Evolutionary conservation across 164 flowering plant species (phyloP), one percentile per base, ranked within the genome.

Genomic region (Platanus orientalis): DNA sequence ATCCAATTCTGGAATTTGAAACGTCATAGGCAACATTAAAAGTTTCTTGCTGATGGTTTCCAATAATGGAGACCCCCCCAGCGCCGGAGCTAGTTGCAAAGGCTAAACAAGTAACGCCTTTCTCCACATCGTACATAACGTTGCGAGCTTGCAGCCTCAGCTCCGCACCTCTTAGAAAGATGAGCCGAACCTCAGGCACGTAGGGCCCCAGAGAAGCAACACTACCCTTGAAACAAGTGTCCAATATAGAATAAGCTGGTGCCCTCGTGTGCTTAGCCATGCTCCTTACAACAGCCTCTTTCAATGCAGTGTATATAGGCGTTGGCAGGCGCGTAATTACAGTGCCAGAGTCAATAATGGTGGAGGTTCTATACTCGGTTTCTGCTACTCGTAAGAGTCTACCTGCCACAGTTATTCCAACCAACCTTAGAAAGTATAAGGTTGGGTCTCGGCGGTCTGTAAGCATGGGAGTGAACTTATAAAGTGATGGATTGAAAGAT

Each of bases 281-380:
- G 34, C 62, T 27, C 47, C 51, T 58, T 26, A 16, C 61, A 32
- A 84, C 70, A 0, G 80, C 78, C 10, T 40, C n/a, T 10, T 32
- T 23, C 11, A 84, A 61, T 7, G 79, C 72, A 5, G 62, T 13
- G 54, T 84, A 84, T 3, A 71, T 64, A 0, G 74, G 13, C 21
- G 9, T 0, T 0, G 86, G 83, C 45, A 84, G 63, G 9, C 86
- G 71, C 0, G 86, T 73, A 40, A 84, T 79, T 7, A 80, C 84
- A 0, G 88, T 84, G 11, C 86, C 86, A 7, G 86, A 77, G 73
- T 84, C 89, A 40, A 84, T 80, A 40, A 82, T 78, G 14, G 80
- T 78, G 0, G 75, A 60, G 2, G 68, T 47, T 1, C 40, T 26
- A 54, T 75, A 76, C n/a, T 13, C 28, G 1, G 58, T 28, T 0